Evolutionary conservation across 306 rosid species (phyloP).

Genomic region (Urtica urens): DNA sequence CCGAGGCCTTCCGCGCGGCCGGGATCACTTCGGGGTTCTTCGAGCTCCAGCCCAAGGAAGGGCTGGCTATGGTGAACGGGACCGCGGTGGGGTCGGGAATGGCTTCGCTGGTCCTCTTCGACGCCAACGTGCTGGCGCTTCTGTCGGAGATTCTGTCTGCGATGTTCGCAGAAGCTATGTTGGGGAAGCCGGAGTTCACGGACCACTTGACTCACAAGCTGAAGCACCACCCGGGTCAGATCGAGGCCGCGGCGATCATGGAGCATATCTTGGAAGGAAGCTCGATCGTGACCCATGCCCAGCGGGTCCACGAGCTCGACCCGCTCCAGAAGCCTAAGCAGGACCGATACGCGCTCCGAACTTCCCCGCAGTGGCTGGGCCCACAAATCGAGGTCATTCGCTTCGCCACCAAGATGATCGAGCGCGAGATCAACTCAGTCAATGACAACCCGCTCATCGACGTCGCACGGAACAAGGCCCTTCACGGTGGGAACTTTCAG

Average conservation of each 20-base stretch:
- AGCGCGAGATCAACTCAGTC: slow-evolving; percentile 85
- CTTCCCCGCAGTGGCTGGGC: slow-evolving; percentile 95
- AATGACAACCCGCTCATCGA: slow-evolving; percentile 88
- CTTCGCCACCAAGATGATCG: slow-evolving; percentile 70
- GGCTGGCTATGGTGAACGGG: slow-evolving; percentile 79
- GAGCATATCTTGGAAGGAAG: slow-evolving; percentile 88
- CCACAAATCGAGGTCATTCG: slow-evolving; percentile 85
- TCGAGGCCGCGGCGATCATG: slow-evolving; percentile 96
- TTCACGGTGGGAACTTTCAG: slow-evolving; percentile 88
- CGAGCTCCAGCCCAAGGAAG: slow-evolving; percentile 87
- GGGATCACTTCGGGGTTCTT: slow-evolving; percentile 53
- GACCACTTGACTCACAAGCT: slow-evolving; percentile 80
- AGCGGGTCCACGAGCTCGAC: slow-evolving; percentile 52
- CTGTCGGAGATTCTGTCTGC: slow-evolving; percentile 61
- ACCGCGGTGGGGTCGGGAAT: slow-evolving; percentile 92
- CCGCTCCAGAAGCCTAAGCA: slow-evolving; percentile 94
- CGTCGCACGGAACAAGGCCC: slow-evolving; percentile 77
- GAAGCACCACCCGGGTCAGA: slow-evolving; percentile 96
- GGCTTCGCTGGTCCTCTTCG: slow-evolving; percentile 73
- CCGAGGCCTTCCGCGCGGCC: slow-evolving; percentile 58
- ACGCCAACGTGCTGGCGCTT: slow-evolving; percentile 50
- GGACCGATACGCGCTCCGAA: slow-evolving; percentile 76
- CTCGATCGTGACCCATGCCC: slow-evolving; percentile 55
- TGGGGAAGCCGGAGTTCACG: slow-evolving; percentile 76
- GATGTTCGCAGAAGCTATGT: slow-evolving; percentile 82